Evolutionary conservation across 1,284 basidiomycete genomes (phyloP), one percentile per base, ranked within the genome.

Genomic region (Cutaneotrichosporon sp.): DNA sequence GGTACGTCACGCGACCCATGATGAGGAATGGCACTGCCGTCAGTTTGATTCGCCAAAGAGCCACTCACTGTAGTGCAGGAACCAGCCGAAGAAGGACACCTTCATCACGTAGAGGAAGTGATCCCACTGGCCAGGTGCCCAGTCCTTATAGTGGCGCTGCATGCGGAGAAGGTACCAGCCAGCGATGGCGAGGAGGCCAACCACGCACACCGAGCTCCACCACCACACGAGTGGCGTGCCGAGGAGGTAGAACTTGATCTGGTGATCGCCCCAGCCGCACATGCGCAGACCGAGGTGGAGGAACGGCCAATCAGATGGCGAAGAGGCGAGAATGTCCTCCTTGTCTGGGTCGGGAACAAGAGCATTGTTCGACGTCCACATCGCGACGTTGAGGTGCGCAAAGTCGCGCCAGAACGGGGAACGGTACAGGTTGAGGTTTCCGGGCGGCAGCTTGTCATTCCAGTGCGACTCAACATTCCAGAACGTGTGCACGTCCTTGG

Each of bases 321-420:
- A 83, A 31, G 90, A 94, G 0, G 94, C 93, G 46, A 98, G 83
- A 63, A 97, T 90, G 71, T 98, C 94, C 63, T 93, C 90, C 77
- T 98, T 98, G 79, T 98, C 94, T 0, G 92, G 89, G 66, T 98
- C 92, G 0, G 94, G 94, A 39, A 97, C 77, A 49, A 98, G 84
- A 0, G 96, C 93, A 71, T 98, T 98, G 79, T 98, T 98, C 5
- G 93, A 96, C 0, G 92, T 97, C 90, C 96, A 94, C 96, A 98
- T 98, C 14, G 93, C 94, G 14, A 98, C 90, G 67, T 98, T 98
- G 53, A 98, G 83, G 73, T 98, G 94, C 84, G 91, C 92, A 76
- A 98, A 97, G 76, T 98, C 94, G 51, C 88, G 85, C 51, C 97
- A 78, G 81, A 98, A 98, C 0, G 93, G 88, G 3, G 94, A 96